These are phyloP conservation scores for Daldinia vernicosa DNA, from an alignment of 495 filamentous ascomycete species.

Conservation along the genomic window DNA sequence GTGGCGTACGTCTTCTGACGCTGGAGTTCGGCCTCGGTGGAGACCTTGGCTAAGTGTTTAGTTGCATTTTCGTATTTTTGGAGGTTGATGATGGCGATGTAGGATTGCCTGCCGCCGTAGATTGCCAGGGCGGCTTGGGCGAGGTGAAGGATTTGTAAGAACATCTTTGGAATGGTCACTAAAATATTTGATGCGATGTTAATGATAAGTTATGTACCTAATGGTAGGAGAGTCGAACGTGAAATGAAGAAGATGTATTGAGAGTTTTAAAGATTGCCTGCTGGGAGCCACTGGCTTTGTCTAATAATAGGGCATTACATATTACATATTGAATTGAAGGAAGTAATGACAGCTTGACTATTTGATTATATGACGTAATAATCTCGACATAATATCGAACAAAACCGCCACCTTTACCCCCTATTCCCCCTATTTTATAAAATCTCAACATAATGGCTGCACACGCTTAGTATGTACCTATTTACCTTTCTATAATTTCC, in stretches of 20 bases:
- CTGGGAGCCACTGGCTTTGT: too few relatives aligned
- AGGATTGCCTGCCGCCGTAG: conserved; percentile 46
- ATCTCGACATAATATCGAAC: neutral
- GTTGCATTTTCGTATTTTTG: conserved; percentile 52
- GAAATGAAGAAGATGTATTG: neutral
- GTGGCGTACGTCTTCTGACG: conserved; percentile 55
- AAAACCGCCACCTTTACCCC: neutral
- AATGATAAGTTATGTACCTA: neutral
- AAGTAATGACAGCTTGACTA: neutral
- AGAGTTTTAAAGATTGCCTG: neutral
- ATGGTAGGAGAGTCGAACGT: neutral
- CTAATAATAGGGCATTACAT: too few relatives aligned
- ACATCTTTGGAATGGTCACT: neutral
- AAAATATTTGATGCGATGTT: neutral
- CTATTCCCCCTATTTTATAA: neutral
- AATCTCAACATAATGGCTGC: too few relatives aligned
- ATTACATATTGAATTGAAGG: neutral
- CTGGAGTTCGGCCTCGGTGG: conserved; percentile 31
- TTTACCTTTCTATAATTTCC: too few relatives aligned
- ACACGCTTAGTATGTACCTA: too few relatives aligned
- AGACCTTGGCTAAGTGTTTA: conserved; percentile 54
- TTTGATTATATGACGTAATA: neutral
- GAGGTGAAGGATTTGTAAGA: conserved; percentile 19
- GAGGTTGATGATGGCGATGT: conserved; percentile 54
- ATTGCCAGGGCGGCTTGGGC: conserved; percentile 27